Evolutionary conservation across 2,329 filamentous ascomycete genomes (phyloP).

Genomic region (Fusarium xylarioides): DNA sequence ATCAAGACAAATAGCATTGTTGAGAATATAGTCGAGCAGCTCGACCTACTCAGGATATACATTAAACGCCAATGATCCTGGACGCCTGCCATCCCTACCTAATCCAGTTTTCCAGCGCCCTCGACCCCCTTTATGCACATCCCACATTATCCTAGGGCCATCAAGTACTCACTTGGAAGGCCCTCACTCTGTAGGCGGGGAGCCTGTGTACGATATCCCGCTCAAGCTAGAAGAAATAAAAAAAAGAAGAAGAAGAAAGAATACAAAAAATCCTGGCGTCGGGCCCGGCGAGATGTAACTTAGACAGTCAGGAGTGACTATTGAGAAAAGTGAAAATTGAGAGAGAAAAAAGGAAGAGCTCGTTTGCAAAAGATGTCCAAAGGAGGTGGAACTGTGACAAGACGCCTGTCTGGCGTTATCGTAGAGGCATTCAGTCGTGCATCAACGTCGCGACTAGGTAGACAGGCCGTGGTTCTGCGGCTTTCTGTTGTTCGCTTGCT

Average conservation of each 20-base stretch:
- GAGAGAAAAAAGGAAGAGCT: background rate
- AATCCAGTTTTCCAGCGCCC: constrained; percentile 26
- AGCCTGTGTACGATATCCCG: constrained; percentile 5
- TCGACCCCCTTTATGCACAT: constrained; percentile 27
- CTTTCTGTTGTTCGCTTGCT: constrained; percentile 27
- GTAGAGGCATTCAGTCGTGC: constrained; percentile 26
- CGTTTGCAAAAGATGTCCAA: constrained; percentile 31
- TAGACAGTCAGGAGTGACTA: constrained; percentile 15
- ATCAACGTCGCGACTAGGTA: constrained; percentile 15
- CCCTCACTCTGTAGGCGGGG: constrained; percentile 10
- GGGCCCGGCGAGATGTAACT: constrained; percentile 33
- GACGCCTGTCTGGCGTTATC: constrained; percentile 19
- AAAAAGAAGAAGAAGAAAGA: background rate
- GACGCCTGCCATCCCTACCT: constrained; percentile 31
- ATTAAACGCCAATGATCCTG: constrained; percentile 36
- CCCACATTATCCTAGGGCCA: constrained; percentile 33
- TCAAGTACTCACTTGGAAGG: constrained; percentile 10
- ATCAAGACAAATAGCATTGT: constrained; percentile 36
- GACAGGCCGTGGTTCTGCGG: constrained; percentile 13
- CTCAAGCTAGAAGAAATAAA: background rate
- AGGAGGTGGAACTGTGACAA: constrained; percentile 14
- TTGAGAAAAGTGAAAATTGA: background rate
- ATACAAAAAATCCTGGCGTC: constrained; percentile 35
- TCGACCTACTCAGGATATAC: constrained; percentile 39
- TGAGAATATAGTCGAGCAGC: constrained; percentile 35